A percentile compares a stretch with the other conserved stretches of the same genome.
phyloP scores from a whole-genome alignment of 1,139 yeast genomes.

The Debaryomyces subglobosus region DNA sequence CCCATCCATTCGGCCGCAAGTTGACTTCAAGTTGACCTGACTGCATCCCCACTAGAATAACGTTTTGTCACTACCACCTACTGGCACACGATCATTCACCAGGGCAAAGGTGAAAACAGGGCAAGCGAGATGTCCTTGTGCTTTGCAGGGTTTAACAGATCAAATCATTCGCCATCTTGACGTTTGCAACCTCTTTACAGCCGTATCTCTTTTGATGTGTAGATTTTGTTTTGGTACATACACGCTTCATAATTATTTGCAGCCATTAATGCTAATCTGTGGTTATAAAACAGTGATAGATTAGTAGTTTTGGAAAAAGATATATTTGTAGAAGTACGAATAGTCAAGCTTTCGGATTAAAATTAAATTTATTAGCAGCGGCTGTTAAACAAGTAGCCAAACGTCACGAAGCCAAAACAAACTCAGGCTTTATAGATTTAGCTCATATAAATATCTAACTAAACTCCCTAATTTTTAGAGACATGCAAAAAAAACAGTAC shows the following conservation, averaged over 20 bases:
- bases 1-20: background rate
- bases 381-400: background rate
- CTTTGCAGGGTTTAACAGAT: background rate
- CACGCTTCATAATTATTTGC: background rate
- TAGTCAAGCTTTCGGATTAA: background rate
- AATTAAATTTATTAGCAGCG: background rate
- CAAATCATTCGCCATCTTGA: background rate
- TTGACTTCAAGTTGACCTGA: background rate
- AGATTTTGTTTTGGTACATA: background rate
- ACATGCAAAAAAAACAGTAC: constrained; percentile 9
- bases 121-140: background rate
- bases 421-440: background rate
- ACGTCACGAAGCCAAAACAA: background rate
- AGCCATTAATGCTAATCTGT: constrained; percentile 1
- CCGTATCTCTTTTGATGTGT: background rate
- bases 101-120: background rate
- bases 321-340: background rate
- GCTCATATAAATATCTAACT: background rate
- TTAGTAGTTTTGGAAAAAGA: background rate
- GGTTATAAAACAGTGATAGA: background rate
- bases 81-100: background rate
- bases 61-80: too few relatives aligned
- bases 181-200: background rate
- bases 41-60: background rate
- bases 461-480: background rate